phyloP scores from a whole-genome alignment of 441 rosid species.

The Flueggea neowawraea region DNA sequence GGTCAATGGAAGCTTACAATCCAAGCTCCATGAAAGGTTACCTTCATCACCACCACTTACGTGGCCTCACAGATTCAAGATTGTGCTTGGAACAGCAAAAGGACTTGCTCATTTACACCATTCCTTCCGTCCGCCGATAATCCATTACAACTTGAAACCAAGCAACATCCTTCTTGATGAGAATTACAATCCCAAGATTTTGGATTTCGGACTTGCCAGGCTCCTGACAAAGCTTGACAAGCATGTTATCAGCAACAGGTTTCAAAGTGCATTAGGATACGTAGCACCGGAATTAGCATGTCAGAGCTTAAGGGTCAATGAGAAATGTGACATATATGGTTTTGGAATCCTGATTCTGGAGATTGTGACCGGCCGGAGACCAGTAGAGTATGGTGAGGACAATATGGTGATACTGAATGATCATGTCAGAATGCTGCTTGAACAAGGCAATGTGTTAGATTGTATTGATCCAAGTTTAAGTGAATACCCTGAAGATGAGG shows the following conservation, averaged over 20 bases:
- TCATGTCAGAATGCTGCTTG: slow-evolving; percentile 61
- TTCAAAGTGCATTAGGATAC: slow-evolving; percentile 78
- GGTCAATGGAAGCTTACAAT: slow-evolving; percentile 72
- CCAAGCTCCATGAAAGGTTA: slow-evolving; percentile 56
- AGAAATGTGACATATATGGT: slow-evolving; percentile 88
- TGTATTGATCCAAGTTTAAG: slow-evolving; percentile 65
- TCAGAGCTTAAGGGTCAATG: slow-evolving; percentile 82
- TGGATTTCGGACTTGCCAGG: slow-evolving; percentile 77
- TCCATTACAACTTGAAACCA: slow-evolving; percentile 85
- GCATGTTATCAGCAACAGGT: slow-evolving; percentile 66
- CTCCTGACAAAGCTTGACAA: slow-evolving; percentile 65
- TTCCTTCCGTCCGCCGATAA: slow-evolving; percentile 65
- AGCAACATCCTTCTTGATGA: slow-evolving; percentile 80
- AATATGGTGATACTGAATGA: slow-evolving; percentile 65
- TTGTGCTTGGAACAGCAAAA: slow-evolving; percentile 73
- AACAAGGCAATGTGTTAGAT: slow-evolving; percentile 64
- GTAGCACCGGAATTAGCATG: slow-evolving; percentile 89
- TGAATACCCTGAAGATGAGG: slow-evolving; percentile 80
- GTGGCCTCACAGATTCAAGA: slow-evolving; percentile 71
- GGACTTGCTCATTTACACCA: slow-evolving; percentile 89
- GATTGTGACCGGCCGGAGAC: slow-evolving; percentile 73
- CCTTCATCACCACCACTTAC: slow-evolving; percentile 53
- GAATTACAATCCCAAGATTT: slow-evolving; percentile 54
- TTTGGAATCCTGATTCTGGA: slow-evolving; percentile 79
- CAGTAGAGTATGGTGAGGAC: slow-evolving; percentile 86